Evolutionary conservation across 305 asterid genomes (phyloP), one percentile per base, ranked within the genome.

Genomic region (Fraxinus angustifolia): DNA sequence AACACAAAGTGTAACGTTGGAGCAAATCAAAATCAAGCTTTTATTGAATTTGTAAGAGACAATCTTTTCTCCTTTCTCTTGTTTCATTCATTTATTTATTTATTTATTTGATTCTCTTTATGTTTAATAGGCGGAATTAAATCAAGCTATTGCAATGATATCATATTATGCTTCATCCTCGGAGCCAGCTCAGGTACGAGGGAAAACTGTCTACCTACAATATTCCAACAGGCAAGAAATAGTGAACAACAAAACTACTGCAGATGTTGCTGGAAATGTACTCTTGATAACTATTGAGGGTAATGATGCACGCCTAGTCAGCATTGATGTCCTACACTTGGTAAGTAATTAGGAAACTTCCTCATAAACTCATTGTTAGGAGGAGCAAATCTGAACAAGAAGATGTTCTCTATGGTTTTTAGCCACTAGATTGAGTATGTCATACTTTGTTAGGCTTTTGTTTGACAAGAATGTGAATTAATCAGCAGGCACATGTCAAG

Each of bases 401-500:
- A 72, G 81, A 82, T 81, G 84, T 70, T 84, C 82, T 80, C 81
- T 82, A 35, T 86, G 91, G 78, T 83, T 85, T 75, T 80, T 70
- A 84, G 87, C 88, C 88, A 81, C 87, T 90, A 81, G 90, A 81
- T 78, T 88, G 89, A 84, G 91, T 82, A 84, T 88, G 92, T 83
- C 90, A 78, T 78, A 81, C 86, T 88, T 88, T 84, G 81, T 85
- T 85, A 88, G 91, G 93, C 87, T 88, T 83, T 81, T 90, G 83
- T 94, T 91, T 96, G 97, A 96, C 97, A 87, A 87, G 87, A 88
- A 93, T 88, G 90, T 91, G 90, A 87, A 92, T 96, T 97, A 88
- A 96, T 96, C 96, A 93, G 98, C 98, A 96, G 99, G 99, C 90
- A 90, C 89, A 83, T 92, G 95, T 89, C 94, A 96, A 93, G 98